Evolutionary conservation across 2,329 filamentous ascomycete genomes (phyloP), one percentile per base, ranked within the genome.

Genomic region (Sclerotinia nivalis): DNA sequence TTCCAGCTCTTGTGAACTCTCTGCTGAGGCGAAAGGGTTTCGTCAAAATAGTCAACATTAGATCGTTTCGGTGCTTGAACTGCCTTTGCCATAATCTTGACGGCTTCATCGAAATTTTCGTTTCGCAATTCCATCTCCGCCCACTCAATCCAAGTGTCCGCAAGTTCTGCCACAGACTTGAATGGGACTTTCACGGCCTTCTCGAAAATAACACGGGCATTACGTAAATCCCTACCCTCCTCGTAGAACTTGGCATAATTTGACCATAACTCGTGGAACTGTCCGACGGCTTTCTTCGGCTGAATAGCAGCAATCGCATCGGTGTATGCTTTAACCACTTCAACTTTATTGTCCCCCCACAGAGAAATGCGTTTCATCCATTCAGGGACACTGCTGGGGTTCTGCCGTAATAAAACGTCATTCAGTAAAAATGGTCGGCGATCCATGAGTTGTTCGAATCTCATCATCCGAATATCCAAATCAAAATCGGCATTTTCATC

Each of bases 1-100:
- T 98, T 99, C 96, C 96, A 99, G 79, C 93, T 97, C 84, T 99
- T 99, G 83, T 99, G 96, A 4, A 99, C 92, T 72, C 96, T 88
- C 82, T 98, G 96, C 79, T 99, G 96, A 5, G 96, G 95, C 1
- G 93, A 93, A 9, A 99, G 83, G 0, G 88, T 93, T 79, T 99
- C 96, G 79, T 99, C 96, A 77, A 98, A 99, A 79, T 98, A 99
- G 82, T 99, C 96, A n/a, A 99, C 93, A 2, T 89, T 96, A n/a
- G 95, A 97, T 74, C 93, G 86, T 81, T 98, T 98, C 0, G 96
- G 94, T n/a, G 96, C 93, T 80, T 97, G 94, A 7, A 96, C 95
- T 25, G 96, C 96, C 80, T 97, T 98, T 54, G 93, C 92, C 94
- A 99, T 97, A 78, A 99, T 95, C 72, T 91, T 91, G 72, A 97